Base-by-base conservation (phyloP, 2,329 filamentous ascomycete species). In the Trichoderma sp. region DNA sequence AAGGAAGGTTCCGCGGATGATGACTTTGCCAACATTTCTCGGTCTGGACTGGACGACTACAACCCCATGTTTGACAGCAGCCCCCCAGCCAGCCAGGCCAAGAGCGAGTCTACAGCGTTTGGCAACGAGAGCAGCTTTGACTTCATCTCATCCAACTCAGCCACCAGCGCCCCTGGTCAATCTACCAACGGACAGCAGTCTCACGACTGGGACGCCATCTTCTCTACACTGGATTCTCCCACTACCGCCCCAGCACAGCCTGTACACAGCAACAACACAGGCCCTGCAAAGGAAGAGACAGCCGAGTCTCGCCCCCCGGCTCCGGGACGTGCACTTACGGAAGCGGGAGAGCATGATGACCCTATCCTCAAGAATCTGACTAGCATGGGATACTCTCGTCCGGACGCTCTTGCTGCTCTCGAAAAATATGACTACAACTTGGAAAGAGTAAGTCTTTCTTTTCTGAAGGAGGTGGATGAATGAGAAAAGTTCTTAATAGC, bases 361-460 rank as follows among this genome's bases (percentile, higher is more conserved):
- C 92, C 94, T 9, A 95, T 97, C 71, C 83, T 98, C 75, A 97
- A 97, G 85, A 91, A 94, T 76, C 81, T 98, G 78, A 97, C 93
- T 1, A 87, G 89, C 11, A 97, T 98, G 94, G 95, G 95, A 0
- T 98, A 97, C 79, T 83, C 89, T 5, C 87, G 95, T 34, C 84
- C 86, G 8, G 90, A 93, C 65, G 92, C 94, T 18, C 83, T 98
- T 43, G 86, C 86, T 64, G 95, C 96, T 28, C 83, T 98, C 79
- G 95, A 98, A 85, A 95, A 95, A 81, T 97, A 93, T 80, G 94
- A 98, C 83, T 98, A 98, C 83, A 96, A 98, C 81, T 87, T 98
- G 80, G 94, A 97, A 82, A 94, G 93, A 89, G 95, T 97, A 83
- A 84, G 90, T 85, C 15, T 36, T 2, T 18, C 15, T 47, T 32